Evolutionary conservation across 805 yeast genomes (phyloP), one percentile per base, ranked within the genome.

Genomic region (Teunomyces gatunensis): DNA sequence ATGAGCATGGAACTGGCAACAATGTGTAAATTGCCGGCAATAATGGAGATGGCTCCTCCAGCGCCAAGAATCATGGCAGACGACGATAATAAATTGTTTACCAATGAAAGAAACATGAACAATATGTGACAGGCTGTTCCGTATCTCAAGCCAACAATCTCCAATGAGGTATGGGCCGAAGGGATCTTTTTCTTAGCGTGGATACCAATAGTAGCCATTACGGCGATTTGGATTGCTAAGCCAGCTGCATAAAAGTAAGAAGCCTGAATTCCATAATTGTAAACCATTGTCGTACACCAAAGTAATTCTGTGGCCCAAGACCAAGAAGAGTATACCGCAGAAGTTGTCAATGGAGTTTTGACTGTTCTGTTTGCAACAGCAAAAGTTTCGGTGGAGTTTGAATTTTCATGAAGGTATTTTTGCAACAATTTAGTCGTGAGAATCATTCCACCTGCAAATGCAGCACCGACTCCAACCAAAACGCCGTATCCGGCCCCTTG

Each of bases 401-500:
- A 48, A 48, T 60, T 49, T 50, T 62, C 67, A 46, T 60, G 54
- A 13, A 61, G 51, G 35, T 61, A 61, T 42, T 49, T 57, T n/a
- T 49, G 41, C 49, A 63, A 43, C 18, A 61, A 48, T 39, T 58
- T 58, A 12, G 67, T 60, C 7, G 66, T 58, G 32, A 59, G 45
- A 12, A 63, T 51, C 54, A 64, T 61, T 23, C 66, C 63, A 4
- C 61, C 47, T 3, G 69, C 69, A 49, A 65, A 66, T 5, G 60
- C 40, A 6, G 61, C 67, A 17, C 69, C 68, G 3, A 60, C 61
- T 3, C 69, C 69, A 18, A 65, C 58, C 17, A 65, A 53, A 27
- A 65, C 53, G 2, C 68, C 69, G 57, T 63, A 64, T 1, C 69
- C 71, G 36, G 61, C 55, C 3, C 57, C 63, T 52, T 66, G 58